Evolutionary conservation across 805 yeast species (phyloP).

Genomic region (Ogataea zsoltii): DNA sequence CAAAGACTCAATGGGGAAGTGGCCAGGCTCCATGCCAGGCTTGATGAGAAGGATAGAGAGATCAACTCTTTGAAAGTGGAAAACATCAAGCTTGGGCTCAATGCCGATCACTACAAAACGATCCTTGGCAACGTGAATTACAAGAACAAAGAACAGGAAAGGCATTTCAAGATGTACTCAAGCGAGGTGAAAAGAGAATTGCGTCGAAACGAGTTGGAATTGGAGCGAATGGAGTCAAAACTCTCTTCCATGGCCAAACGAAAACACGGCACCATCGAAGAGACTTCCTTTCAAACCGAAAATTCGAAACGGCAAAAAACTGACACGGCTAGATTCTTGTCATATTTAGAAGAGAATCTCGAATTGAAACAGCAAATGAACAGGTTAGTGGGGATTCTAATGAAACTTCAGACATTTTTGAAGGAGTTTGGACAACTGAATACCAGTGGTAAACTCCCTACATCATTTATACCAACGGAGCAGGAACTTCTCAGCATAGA

Average conservation of each 20-base stretch:
- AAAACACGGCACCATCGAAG: constrained; percentile 1
- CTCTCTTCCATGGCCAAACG: constrained; percentile 10
- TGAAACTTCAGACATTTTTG: constrained; percentile 14
- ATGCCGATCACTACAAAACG: constrained; percentile 14
- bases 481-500: constrained; percentile 21
- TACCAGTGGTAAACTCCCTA: constrained; percentile 9
- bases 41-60: constrained; percentile 20
- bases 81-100: constrained; percentile 17
- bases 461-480: constrained; percentile 19
- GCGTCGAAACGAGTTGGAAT: constrained; percentile 19
- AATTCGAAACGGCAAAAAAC: constrained; percentile 7
- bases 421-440: constrained; percentile 14
- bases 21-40: constrained; percentile 1
- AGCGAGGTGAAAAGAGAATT: constrained; percentile 24
- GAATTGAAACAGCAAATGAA: constrained; percentile 14
- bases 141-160: constrained; percentile 20
- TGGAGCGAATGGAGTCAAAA: constrained; percentile 17
- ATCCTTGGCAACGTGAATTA: constrained; percentile 15
- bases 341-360: constrained; percentile 16
- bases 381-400: constrained; percentile 12
- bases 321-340: constrained; percentile 14
- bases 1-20: constrained; percentile 14
- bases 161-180: constrained; percentile 18
- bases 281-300: neutral
- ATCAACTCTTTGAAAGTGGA: constrained; percentile 21